Conservation (phyloP, 495 filamentous ascomycete species). For the Recurvomyces mirabilis region DNA sequence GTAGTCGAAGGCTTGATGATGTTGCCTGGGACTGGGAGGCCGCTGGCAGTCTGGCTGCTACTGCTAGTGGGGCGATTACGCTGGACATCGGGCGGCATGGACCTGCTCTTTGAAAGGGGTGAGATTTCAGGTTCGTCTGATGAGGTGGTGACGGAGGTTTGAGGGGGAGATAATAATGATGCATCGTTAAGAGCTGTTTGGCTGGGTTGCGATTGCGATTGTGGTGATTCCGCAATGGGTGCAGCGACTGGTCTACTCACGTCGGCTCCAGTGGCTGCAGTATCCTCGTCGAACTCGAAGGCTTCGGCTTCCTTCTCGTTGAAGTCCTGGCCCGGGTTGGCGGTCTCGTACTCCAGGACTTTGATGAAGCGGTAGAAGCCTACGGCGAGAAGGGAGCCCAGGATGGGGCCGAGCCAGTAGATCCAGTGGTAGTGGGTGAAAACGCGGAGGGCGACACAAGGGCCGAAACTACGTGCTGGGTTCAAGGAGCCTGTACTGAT, state of each 20-base stretch:
- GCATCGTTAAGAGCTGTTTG: background rate
- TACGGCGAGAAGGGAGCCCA: constrained; percentile 30
- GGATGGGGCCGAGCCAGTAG: constrained; percentile 29
- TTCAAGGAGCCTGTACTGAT: constrained; percentile 22
- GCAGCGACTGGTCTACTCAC: constrained; percentile 11
- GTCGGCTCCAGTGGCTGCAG: constrained; percentile 20
- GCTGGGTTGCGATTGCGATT: background rate
- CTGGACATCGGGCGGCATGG: too few species aligned
- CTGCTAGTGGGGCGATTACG: background rate
- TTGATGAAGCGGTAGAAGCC: constrained; percentile 36
- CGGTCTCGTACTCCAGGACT: constrained; percentile 59
- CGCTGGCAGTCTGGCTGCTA: background rate
- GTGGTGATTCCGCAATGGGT: constrained; percentile 3
- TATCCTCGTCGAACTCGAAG: constrained; percentile 26
- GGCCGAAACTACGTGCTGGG: constrained; percentile 26
- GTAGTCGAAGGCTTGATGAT: background rate
- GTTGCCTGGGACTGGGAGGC: too few species aligned
- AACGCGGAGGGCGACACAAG: constrained; percentile 18
- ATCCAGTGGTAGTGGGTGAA: constrained; percentile 27
- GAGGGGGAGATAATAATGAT: background rate
- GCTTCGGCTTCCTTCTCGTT: constrained; percentile 22
- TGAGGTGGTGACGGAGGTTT: background rate
- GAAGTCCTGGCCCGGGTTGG: constrained; percentile 64
- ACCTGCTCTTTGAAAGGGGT: too few species aligned
- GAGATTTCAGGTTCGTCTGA: too few species aligned